Base-by-base conservation (phyloP, 108 stramenopile genomes). In the Cyclotella baltica region DNA sequence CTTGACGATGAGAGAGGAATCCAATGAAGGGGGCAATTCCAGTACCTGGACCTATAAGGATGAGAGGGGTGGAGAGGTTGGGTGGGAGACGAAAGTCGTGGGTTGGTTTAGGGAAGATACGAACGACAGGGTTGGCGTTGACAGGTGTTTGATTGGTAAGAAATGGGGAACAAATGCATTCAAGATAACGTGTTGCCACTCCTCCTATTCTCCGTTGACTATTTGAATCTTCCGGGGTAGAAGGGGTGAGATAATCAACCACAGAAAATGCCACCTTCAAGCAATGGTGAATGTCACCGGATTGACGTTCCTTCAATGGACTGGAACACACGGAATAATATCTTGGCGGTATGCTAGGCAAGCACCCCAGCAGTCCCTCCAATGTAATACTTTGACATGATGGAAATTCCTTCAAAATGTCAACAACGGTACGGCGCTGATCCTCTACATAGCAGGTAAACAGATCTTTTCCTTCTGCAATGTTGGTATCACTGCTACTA, bases 11-110 rank as follows among this genome's bases (percentile, higher is more conserved):
- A n/a, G 80, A 76, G 27, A 99, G 36, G 63, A 99, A 98, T 75
- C 97, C 96, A 66, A 97, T 85, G 78, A 99, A 98, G 19, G 99
- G 98, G 25, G 99, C 98, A 29, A 99, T 90, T 13, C 99, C 99
- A 4, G 99, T 99, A 22, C 99, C 99, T 3, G 99, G 99, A 22
- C 99, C 99, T 43, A 99, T 89, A 68, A 99, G 83, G 46, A 99
- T 81, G 27, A 99, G 69, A 2, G 98, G 98, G 23, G 81, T 88
- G 9, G 76, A 63, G 8, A 92, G 73, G 6, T 86, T 67, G 0
- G 70, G 50, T 16, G 99, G 98, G 20, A 97, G 73, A 18, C 80
- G 85, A 83, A 99, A 99, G 20, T 95, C 93, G 11, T 73, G 83
- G 4, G 94, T 86, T 22, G 92, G 93, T 35, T 96, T 93, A 1